These are phyloP conservation scores for Grigorovia yakushimaensis DNA, from an alignment of 805 yeast genomes.

Conservation along the genomic window DNA sequence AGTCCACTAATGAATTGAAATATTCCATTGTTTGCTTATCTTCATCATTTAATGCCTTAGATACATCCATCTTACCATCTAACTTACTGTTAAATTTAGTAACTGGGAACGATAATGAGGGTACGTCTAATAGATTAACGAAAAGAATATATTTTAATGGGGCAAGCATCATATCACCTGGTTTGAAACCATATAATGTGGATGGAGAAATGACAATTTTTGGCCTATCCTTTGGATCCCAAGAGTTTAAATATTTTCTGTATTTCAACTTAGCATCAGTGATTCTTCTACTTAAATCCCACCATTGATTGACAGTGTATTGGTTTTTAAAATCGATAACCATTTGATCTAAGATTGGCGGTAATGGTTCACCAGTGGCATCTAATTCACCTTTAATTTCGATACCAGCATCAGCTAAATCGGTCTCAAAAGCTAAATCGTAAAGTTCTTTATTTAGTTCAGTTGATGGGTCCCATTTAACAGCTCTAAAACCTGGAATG, in stretches of 20 bases:
- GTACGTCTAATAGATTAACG: constrained; percentile 11
- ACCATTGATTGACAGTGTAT: constrained; percentile 12
- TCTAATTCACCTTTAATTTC: constrained; percentile 10
- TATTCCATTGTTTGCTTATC: constrained; percentile 7
- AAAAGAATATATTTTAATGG: constrained; percentile 10
- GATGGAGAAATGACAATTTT: constrained; percentile 8
- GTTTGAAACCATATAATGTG: constrained; percentile 9
- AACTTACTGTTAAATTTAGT: constrained; percentile 3
- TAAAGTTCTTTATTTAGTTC: constrained; percentile 7
- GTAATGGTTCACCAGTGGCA: constrained; percentile 10
- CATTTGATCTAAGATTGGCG: constrained; percentile 9
- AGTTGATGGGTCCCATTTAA: constrained; percentile 12
- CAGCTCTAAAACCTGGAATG: constrained; percentile 9
- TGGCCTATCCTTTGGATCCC: constrained; percentile 6
- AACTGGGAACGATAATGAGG: constrained; percentile 10
- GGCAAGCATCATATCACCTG: constrained; percentile 12
- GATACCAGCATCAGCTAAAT: constrained; percentile 13
- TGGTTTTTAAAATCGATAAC: constrained; percentile 3
- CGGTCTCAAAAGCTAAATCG: constrained; percentile 11
- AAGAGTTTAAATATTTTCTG: constrained; percentile 10
- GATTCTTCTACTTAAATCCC: constrained; percentile 10
- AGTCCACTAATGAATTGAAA: constrained; percentile 9
- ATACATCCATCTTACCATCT: constrained; percentile 4
- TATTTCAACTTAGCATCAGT: constrained; percentile 8
- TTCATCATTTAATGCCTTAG: constrained; percentile 7